Evolutionary conservation across 2,329 filamentous ascomycete species (phyloP).

Genomic region (Botrytis aclada): DNA sequence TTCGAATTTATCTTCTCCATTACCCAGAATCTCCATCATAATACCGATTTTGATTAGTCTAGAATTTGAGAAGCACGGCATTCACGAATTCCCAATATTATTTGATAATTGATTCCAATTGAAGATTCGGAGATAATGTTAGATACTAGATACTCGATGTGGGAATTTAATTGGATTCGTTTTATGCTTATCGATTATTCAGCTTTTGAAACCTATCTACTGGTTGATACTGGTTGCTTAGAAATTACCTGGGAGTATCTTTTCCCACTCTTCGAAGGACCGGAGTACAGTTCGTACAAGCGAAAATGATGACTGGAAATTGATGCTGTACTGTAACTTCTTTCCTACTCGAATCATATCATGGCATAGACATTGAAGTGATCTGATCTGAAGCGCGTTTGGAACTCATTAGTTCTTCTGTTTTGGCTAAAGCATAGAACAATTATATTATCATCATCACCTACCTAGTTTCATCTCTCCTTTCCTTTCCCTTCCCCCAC

Average conservation of each 20-base stretch:
- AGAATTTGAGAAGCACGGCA: neutral
- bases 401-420: neutral
- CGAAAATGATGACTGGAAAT: neutral
- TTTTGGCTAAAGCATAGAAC: neutral
- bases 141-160: neutral
- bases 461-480: no score
- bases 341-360: neutral
- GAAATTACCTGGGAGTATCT: neutral
- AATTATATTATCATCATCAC: neutral
- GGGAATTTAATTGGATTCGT: neutral
- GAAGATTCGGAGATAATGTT: neutral
- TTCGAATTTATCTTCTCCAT: neutral
- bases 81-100: neutral
- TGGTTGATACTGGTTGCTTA: neutral
- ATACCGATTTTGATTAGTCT: neutral
- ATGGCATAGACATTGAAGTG: neutral
- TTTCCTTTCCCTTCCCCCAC: neutral
- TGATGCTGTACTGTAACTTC: neutral
- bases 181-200: neutral
- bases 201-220: neutral
- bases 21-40: neutral
- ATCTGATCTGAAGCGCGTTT: neutral
- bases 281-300: conserved; percentile 4
- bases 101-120: neutral
- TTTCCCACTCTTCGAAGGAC: neutral